phyloP scores from a whole-genome alignment of 2,329 filamentous ascomycete genomes.

The Paracoccidioides brasiliensis region DNA sequence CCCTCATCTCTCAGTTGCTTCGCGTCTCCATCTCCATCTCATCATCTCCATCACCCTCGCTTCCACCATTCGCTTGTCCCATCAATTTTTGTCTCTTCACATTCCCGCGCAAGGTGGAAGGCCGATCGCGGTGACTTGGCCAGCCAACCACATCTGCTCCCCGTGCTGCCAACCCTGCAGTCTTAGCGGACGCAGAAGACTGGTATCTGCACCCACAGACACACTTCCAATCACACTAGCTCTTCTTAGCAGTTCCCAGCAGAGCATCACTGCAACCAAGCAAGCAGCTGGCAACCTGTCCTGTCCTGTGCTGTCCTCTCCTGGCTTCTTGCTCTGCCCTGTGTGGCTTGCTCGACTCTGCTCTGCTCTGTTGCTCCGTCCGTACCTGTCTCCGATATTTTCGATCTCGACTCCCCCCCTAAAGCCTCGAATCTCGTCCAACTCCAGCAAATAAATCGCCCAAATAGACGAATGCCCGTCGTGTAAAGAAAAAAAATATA shows the following conservation, averaged over 20 bases:
- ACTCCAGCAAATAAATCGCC: neutral
- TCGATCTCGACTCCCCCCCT: neutral
- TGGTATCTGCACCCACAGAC: neutral
- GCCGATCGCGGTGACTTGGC: neutral
- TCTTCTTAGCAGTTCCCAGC: neutral
- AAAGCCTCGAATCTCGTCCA: neutral
- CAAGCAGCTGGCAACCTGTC: no score
- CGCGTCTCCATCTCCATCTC: neutral
- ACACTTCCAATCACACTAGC: slow-evolving; percentile 2
- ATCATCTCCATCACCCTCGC: neutral
- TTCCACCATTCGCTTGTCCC: neutral
- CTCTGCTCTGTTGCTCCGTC: neutral
- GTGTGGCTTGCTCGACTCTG: neutral
- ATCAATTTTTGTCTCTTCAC: no score
- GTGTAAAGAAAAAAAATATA: neutral
- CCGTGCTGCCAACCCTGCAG: neutral
- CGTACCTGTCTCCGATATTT: neutral
- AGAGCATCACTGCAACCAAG: neutral
- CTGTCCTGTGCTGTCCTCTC: no score
- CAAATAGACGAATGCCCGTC: neutral
- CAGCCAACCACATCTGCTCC: neutral
- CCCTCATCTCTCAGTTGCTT: neutral
- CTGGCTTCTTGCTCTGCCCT: neutral
- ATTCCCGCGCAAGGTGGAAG: no score
- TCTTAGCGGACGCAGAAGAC: neutral